Evolutionary conservation across 495 filamentous ascomycete genomes (phyloP), one percentile per base, ranked within the genome.

Genomic region (Hyaloscypha bicolor): DNA sequence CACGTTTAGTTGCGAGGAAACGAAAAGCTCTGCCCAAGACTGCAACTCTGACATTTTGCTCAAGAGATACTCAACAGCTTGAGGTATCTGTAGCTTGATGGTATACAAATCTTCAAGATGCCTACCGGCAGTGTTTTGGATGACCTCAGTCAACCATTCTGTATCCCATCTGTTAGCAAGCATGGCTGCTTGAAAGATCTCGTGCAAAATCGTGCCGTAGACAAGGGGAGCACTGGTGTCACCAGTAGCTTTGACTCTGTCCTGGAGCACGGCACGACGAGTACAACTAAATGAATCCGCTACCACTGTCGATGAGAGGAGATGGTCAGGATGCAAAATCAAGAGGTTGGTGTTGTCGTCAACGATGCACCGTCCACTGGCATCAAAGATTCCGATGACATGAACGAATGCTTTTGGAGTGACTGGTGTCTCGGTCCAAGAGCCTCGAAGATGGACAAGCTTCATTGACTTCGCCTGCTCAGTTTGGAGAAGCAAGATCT

Each of bases 281-380:
- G 88, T 87, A 73, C 95, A 99, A 51, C 86, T 87, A 73, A 97
- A 94, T 0, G 95, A 96, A 74, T 99, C 95, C 42, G 91, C 95
- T 37, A 99, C 90, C 9, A 94, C 91, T 9, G 94, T 97, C 2
- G 94, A 90, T 12, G 95, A 97, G 60, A 99, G 89, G 29, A 99
- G 85, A 78, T 97, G 94, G 76, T 99, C 95, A 3, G 95, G 95
- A 75, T 99, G 93, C 14, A 99, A 82, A 70, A 99, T 94, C 45
- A 99, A 79, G 80, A 97, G 90, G 71, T 96, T 91, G 62, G 89
- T 80, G 30, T 80, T 77, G 74, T 97, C 92, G 75, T 93, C 89
- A 64, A 89, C 78, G 67, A 92, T 84, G 75, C 87, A 89, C 6
- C 90, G 90, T 12, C 77, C 79, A 5, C 79, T 68, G 62, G 89